A percentile compares a stretch with the other conserved stretches of the same genome.
Conservation (phyloP, 139 green algal genomes). For the Ettlia oleoabundans region DNA sequence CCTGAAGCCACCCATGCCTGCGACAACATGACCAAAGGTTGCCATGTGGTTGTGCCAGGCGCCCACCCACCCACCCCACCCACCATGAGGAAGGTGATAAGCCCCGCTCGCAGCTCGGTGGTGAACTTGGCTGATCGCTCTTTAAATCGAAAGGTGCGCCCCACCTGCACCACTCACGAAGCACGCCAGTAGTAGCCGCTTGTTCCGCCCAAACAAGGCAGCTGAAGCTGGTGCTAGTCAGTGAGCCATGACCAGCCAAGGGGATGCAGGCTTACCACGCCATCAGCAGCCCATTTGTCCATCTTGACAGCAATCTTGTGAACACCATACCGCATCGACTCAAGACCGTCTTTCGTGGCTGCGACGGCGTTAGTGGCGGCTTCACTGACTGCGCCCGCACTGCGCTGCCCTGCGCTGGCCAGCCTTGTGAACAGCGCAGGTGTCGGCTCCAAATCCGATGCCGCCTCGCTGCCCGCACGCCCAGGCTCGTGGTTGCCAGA, state of each 20-base stretch:
- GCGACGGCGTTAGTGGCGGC: background rate
- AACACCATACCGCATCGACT: background rate
- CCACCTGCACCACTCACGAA: too few relatives aligned
- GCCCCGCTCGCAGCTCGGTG: conserved; percentile 72
- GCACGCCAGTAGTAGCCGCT: too few relatives aligned
- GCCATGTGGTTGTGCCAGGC: too few relatives aligned
- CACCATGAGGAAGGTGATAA: conserved; percentile 84
- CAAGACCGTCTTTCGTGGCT: background rate
- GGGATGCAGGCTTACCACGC: background rate
- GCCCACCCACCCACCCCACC: too few relatives aligned
- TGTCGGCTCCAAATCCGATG: background rate
- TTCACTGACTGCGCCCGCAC: background rate
- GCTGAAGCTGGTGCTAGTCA: too few relatives aligned
- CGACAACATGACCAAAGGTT: too few relatives aligned
- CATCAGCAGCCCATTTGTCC: conserved; percentile 26
- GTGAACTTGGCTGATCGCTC: conserved; percentile 61
- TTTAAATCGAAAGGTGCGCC: conserved; percentile 66
- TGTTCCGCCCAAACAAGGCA: too few relatives aligned
- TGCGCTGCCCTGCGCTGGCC: background rate
- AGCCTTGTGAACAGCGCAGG: conserved; percentile 2
- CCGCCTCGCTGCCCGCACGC: background rate
- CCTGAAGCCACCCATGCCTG: too few relatives aligned
- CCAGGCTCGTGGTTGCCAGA: background rate
- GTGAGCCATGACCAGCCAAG: too few relatives aligned
- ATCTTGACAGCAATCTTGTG: background rate